phyloP scores from a whole-genome alignment of 208 protist genomes.

The Leishmania lainsoni region DNA sequence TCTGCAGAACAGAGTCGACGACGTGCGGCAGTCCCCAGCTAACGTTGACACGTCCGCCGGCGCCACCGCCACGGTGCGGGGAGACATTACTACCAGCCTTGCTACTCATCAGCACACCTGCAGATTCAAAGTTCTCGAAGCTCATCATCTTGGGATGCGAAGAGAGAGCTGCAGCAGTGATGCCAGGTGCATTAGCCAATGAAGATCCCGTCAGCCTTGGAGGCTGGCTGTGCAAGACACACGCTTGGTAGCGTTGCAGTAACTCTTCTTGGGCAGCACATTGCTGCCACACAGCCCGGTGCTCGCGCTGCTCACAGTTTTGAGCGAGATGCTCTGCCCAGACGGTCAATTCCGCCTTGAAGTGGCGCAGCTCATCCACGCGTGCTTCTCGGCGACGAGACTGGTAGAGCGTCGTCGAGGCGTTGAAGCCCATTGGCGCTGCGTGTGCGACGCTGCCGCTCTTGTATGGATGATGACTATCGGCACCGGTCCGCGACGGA shows the following conservation, averaged over 20 bases:
- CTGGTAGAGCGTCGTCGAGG: constrained; percentile 7
- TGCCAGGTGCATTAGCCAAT: neutral
- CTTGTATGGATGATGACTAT: neutral
- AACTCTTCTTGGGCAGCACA: constrained; percentile 43
- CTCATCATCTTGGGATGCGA: neutral
- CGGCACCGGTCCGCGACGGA: neutral
- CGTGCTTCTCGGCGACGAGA: constrained; percentile 19
- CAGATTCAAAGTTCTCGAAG: constrained; percentile 9
- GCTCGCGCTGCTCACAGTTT: constrained; percentile 32
- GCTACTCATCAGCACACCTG: neutral
- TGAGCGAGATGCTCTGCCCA: constrained; percentile 48
- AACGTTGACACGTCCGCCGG: constrained; percentile 13
- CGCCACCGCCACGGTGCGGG: neutral
- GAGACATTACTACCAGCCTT: neutral
- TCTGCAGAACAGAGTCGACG: neutral
- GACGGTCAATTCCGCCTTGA: constrained; percentile 40
- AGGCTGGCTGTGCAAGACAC: constrained; percentile 17
- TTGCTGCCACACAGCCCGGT: constrained; percentile 34
- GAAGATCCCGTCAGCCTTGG: neutral
- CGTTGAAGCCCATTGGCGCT: neutral
- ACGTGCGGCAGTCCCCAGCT: constrained; percentile 14
- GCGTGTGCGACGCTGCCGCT: neutral
- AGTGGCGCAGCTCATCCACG: constrained; percentile 23
- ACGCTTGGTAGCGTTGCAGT: constrained; percentile 40
- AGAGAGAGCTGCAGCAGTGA: neutral